Percentiles rank a stretch among this genome's conserved stretches.
phyloP scores from a whole-genome alignment of 768 basidiomycete genomes.

The Trametes sanguinea region DNA sequence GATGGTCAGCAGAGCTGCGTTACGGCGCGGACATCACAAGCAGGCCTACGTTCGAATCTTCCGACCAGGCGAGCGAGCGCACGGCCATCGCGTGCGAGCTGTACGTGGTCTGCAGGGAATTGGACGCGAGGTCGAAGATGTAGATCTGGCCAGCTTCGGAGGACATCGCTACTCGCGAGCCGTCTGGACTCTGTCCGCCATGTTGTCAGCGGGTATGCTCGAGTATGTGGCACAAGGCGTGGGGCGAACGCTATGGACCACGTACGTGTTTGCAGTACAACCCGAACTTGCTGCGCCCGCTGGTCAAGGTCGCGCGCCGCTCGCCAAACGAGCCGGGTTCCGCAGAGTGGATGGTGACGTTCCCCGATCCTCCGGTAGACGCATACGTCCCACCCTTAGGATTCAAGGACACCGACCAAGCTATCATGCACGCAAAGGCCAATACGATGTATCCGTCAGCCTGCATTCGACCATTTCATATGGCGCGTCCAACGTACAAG shows the following conservation, averaged over 20 bases:
- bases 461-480: too few species aligned
- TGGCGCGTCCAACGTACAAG: too few species aligned
- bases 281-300: conserved; percentile 76
- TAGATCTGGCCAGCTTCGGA: conserved; percentile 88
- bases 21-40: background rate
- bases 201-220: background rate
- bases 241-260: conserved; percentile 22
- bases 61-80: conserved; percentile 85
- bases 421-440: conserved; percentile 36
- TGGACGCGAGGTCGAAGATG: conserved; percentile 78
- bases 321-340: conserved; percentile 66
- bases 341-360: conserved; percentile 72
- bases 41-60: conserved; percentile 75
- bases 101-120: conserved; percentile 66
- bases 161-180: conserved; percentile 76
- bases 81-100: conserved; percentile 91
- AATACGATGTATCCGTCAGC: too few species aligned
- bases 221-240: too few species aligned
- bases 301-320: conserved; percentile 56
- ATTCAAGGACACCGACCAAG: conserved; percentile 84
- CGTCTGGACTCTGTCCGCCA: conserved; percentile 77
- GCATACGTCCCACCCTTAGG: conserved; percentile 75
- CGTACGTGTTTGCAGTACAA: conserved; percentile 72
- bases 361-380: conserved; percentile 71
- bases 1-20: background rate